A percentile compares a stretch with the other conserved stretches of the same genome.
Evolutionary conservation across 495 filamentous ascomycete genomes (phyloP).

Genomic region (Pyrenopolyporus hunteri): DNA sequence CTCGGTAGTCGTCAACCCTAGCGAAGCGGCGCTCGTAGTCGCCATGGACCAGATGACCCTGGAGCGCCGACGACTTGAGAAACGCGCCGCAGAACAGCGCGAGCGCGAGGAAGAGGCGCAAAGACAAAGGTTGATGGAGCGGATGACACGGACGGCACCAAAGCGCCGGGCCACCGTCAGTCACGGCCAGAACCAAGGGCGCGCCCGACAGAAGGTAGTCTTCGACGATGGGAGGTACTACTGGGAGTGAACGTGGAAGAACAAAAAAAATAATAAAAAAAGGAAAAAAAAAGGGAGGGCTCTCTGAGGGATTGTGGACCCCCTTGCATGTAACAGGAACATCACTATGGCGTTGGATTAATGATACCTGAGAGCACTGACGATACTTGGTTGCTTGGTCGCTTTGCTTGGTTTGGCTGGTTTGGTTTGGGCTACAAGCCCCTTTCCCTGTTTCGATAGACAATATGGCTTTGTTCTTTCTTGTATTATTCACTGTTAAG

Average conservation of each 20-base stretch:
- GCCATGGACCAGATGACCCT: conserved; percentile 34
- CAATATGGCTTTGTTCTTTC: conserved; percentile 1
- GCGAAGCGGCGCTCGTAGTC: conserved; percentile 9
- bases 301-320: too few relatives aligned
- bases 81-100: conserved; percentile 7
- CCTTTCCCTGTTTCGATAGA: conserved; percentile 26
- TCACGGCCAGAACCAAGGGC: conserved; percentile 1
- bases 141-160: conserved; percentile 33
- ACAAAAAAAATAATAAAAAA: conserved; percentile 15
- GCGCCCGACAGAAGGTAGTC: conserved; percentile 7
- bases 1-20: conserved; percentile 33
- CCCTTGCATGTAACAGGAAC: conserved; percentile 28
- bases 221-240: conserved; percentile 22
- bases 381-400: conserved; percentile 13
- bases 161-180: conserved; percentile 13
- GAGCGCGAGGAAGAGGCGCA: conserved; percentile 36
- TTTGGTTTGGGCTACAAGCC: too few relatives aligned
- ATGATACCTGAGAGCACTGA: conserved; percentile 23
- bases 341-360: conserved; percentile 22
- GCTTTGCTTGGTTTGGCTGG: background rate
- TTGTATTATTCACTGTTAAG: conserved; percentile 15
- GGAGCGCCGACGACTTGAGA: conserved; percentile 27
- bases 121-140: conserved; percentile 31
- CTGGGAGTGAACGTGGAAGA: conserved; percentile 14
- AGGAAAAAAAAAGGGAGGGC: background rate